Conservation (phyloP, 2,329 filamentous ascomycete species). For the Mycosphaerelloides madeirae region DNA sequence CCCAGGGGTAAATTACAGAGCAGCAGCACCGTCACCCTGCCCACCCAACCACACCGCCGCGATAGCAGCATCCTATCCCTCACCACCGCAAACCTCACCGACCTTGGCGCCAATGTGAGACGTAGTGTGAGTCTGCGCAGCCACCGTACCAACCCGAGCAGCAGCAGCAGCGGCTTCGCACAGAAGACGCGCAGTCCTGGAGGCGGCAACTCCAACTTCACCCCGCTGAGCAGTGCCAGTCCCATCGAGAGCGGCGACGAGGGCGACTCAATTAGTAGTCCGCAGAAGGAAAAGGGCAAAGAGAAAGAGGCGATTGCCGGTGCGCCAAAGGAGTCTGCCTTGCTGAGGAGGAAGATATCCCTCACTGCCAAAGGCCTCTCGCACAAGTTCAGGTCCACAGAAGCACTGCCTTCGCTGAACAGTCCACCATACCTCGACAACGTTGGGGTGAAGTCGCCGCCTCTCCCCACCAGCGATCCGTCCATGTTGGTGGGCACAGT, state of each 20-base stretch:
- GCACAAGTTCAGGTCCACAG: constrained; percentile 20
- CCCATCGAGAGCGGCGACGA: constrained; percentile 11
- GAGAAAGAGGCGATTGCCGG: not conserved
- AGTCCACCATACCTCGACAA: constrained; percentile 12
- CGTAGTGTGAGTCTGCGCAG: constrained; percentile 38
- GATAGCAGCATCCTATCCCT: constrained; percentile 27
- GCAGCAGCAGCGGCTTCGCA: constrained; percentile 22
- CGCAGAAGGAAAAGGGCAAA: not conserved
- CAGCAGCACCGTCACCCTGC: not conserved
- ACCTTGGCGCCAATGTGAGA: constrained; percentile 36
- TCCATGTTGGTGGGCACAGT: constrained; percentile 15
- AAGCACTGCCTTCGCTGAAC: constrained; percentile 13
- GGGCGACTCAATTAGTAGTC: constrained; percentile 1
- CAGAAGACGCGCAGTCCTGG: constrained; percentile 2
- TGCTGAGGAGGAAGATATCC: constrained; percentile 18
- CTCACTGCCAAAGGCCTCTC: constrained; percentile 19
- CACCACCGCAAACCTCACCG: constrained; percentile 33
- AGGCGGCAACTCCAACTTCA: constrained; percentile 8
- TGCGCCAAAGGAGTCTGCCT: constrained; percentile 7
- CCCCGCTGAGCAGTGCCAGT: constrained; percentile 14
- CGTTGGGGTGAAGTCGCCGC: constrained; percentile 3
- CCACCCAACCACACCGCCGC: constrained; percentile 14
- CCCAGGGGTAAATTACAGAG: not conserved
- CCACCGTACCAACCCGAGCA: constrained; percentile 26
- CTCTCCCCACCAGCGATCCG: not conserved